phyloP scores from a whole-genome alignment of 2,329 filamentous ascomycete genomes.

The Sarocladiaceae sp. region DNA sequence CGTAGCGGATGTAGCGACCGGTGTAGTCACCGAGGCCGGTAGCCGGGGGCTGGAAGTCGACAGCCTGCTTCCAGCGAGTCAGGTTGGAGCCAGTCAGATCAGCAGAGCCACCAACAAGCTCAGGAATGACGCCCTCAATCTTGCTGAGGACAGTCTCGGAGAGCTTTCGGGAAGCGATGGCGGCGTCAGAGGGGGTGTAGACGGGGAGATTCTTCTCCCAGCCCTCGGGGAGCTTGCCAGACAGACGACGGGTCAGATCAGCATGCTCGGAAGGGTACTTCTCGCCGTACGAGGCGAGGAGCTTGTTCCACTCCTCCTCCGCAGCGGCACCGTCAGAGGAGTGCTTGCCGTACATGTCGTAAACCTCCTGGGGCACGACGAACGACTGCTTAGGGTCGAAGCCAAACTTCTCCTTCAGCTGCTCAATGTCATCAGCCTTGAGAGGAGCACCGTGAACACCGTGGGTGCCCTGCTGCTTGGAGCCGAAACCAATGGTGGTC shows the following conservation, averaged over 20 bases:
- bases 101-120: constrained; percentile 91
- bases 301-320: constrained; percentile 92
- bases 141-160: constrained; percentile 90
- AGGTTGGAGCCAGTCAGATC: constrained; percentile 98
- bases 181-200: constrained; percentile 79
- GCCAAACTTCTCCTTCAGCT: constrained; percentile 91
- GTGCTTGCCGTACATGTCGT: constrained; percentile 83
- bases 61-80: constrained; percentile 93
- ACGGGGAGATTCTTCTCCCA: constrained; percentile 92
- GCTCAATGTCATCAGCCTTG: constrained; percentile 88
- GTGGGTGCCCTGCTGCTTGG: constrained; percentile 84
- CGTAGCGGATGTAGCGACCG: constrained; percentile 89
- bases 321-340: constrained; percentile 77
- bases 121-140: constrained; percentile 75
- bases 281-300: constrained; percentile 78
- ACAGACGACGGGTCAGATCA: constrained; percentile 75
- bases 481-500: constrained; percentile 96
- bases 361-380: constrained; percentile 88
- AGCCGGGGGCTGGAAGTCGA: constrained; percentile 92
- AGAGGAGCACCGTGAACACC: constrained; percentile 95
- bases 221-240: constrained; percentile 81
- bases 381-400: constrained; percentile 95
- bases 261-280: constrained; percentile 72
- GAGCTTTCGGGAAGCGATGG: constrained; percentile 89
- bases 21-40: constrained; percentile 81